Evolutionary conservation across 345 rosid genomes (phyloP).

Genomic region (Luvunga scandens): DNA sequence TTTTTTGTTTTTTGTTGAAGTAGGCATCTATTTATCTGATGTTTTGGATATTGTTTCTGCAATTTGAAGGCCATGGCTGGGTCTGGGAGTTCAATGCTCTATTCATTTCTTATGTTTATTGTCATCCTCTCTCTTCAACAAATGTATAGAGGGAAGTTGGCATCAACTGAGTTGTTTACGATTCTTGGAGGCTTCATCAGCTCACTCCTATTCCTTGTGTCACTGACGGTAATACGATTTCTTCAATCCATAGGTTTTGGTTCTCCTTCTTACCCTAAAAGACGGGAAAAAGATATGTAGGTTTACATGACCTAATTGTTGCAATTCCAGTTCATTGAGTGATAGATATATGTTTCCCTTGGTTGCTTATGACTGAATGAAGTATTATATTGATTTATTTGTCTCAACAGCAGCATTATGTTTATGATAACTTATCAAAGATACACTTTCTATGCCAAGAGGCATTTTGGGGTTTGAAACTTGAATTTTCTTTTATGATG

Average conservation of each 20-base stretch:
- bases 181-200: conserved; percentile 86
- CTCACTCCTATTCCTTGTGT: conserved; percentile 73
- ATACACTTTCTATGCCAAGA: not conserved
- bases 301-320: not conserved
- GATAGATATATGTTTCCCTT: not conserved
- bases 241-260: not conserved
- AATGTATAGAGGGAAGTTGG: conserved; percentile 72
- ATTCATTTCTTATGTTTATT: conserved; percentile 54
- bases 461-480: not conserved
- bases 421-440: not conserved
- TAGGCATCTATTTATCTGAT: not conserved
- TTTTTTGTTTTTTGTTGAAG: not conserved
- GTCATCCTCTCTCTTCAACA: conserved; percentile 74
- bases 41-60: not conserved
- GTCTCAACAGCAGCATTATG: not conserved
- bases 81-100: conserved; percentile 75
- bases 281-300: not conserved
- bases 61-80: conserved; percentile 53
- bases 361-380: not conserved
- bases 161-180: conserved; percentile 73
- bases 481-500: not conserved
- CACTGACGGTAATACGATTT: conserved; percentile 51
- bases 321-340: not conserved
- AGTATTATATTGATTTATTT: not conserved
- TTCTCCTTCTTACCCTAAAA: not conserved